Evolutionary conservation across 257 asterid genomes (phyloP), one percentile per base, ranked within the genome.

Genomic region (Solanum infundibuliforme): DNA sequence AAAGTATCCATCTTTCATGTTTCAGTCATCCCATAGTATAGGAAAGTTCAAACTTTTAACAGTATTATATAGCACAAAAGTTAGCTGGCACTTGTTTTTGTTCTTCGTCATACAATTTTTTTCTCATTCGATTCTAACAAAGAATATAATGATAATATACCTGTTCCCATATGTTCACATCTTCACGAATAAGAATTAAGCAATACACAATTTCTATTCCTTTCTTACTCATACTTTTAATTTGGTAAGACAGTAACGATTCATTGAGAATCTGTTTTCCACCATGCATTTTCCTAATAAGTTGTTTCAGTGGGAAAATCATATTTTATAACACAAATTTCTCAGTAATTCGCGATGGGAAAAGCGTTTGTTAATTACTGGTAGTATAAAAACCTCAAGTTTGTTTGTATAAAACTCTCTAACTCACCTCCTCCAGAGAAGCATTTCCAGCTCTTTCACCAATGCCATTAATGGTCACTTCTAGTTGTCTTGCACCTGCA

Each of bases 371-470:
- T 4, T 34, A 34, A 34, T 35, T 62, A 23, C 69, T 23, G 12
- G 31, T 0, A 23, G 7, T n/a, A 2, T 23, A 46, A 81, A 36
- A 46, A 27, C 29, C 41, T 79, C 9, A 46, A 48, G 1, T 27
- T 43, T 46, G 39, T 27, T 81, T 0, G 16, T 18, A 29, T 65
- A 46, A 81, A 2, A 81, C 29, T 21, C 84, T 81, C 27, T 81
- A 14, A 88, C 92, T 87, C 79, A 95, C 99, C 98, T 97, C 99
- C 94, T 97, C 99, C 31, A 97, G 83, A 38, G 99, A 97, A 76
- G 99, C 99, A 92, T 97, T 97, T 31, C 99, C 99, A 90, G 99
- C 99, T 90, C 99, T 93, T 91, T 97, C 99, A 73, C 99, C 99
- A 84, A 97, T 97, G 86, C 98, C 99, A 91, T 97, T 97, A 89